phyloP scores from a whole-genome alignment of 129 eudicot genomes.

The Arctium lappa region DNA sequence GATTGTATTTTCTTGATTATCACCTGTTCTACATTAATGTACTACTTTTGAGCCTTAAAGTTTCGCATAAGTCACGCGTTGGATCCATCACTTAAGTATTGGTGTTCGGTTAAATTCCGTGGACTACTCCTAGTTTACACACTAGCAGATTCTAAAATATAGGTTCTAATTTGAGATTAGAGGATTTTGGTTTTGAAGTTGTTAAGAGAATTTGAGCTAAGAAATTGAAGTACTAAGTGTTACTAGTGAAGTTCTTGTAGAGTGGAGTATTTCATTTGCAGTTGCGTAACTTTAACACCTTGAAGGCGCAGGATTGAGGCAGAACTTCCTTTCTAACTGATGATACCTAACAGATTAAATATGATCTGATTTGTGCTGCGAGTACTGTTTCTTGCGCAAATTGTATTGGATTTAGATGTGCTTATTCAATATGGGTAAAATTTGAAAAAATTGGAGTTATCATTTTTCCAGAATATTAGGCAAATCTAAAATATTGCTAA shows the following conservation, averaged over 20 bases:
- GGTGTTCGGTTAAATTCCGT: slow-evolving; percentile 1
- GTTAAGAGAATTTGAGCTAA: not conserved
- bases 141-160: not conserved
- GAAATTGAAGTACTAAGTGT: not conserved
- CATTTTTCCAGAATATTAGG: not conserved
- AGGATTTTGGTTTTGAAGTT: slow-evolving; percentile 14
- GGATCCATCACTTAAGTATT: not conserved
- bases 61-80: not conserved
- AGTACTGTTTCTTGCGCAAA: not conserved
- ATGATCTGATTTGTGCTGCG: not conserved
- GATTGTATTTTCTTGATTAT: not conserved
- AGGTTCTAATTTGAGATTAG: slow-evolving; percentile 10
- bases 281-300: not conserved
- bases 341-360: not conserved
- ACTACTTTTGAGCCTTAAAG: not conserved
- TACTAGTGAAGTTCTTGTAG: not conserved
- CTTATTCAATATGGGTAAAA: not conserved
- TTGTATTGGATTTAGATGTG: not conserved
- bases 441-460: not conserved
- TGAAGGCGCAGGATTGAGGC: not conserved
- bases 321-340: not conserved
- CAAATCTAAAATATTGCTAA: not conserved
- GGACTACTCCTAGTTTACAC: not conserved
- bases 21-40: not conserved
- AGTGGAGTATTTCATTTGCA: slow-evolving; percentile 3